Evolutionary conservation across 257 asterid genomes (phyloP).

Genomic region (Solanum microdontum): DNA sequence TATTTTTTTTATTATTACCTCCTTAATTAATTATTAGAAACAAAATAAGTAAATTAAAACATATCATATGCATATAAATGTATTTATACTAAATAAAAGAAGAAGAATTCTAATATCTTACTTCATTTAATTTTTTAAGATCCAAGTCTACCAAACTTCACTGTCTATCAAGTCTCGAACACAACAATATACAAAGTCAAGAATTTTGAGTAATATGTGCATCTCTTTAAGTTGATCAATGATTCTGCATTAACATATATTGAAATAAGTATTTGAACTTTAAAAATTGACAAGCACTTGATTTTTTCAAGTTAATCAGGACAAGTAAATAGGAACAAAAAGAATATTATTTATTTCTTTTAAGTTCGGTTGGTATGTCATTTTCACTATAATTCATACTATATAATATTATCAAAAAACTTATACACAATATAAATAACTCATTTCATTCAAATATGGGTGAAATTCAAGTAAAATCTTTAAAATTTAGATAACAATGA

Average conservation of each 20-base stretch:
- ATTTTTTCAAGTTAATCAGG: background rate
- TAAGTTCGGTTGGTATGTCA: background rate
- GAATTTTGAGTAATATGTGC: background rate
- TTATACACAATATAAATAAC: background rate
- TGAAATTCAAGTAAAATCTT: background rate
- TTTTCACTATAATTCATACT: background rate
- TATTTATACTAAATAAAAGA: no score
- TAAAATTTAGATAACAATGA: no score
- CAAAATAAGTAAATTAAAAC: background rate
- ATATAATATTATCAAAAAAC: background rate
- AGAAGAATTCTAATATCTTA: no score
- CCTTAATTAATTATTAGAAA: background rate
- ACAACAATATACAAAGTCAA: background rate
- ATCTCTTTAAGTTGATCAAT: background rate
- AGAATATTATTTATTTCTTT: background rate
- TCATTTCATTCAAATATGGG: no score
- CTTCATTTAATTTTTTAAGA: background rate
- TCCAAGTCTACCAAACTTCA: background rate
- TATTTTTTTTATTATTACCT: background rate
- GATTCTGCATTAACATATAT: background rate
- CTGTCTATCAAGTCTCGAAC: background rate
- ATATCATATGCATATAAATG: background rate
- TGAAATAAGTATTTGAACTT: background rate
- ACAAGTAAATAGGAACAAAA: background rate
- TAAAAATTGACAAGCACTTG: background rate